Percentiles rank a stretch among this genome's conserved stretches.
phyloP scores from a whole-genome alignment of 2,329 filamentous ascomycete species.

The Cylindrodendrum hubeiense region DNA sequence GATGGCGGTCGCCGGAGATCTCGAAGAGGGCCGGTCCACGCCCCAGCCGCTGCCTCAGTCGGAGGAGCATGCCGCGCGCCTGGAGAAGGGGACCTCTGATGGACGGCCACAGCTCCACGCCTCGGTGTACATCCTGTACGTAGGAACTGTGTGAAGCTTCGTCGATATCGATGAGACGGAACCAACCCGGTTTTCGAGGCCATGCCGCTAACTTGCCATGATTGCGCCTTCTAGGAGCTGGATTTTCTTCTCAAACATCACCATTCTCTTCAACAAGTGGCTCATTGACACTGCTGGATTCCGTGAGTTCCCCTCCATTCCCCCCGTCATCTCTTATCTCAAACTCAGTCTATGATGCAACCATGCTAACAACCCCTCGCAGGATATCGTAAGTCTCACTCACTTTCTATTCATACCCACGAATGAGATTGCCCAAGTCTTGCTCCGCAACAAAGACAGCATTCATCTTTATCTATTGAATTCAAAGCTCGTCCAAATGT shows the following conservation, averaged over 20 bases:
- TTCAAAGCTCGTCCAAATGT: constrained; percentile 3
- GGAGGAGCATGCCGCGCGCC: constrained; percentile 14
- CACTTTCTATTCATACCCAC: background rate
- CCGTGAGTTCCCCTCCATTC: constrained; percentile 63
- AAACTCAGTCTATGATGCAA: background rate
- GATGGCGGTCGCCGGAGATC: constrained; percentile 20
- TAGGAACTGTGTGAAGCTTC: background rate
- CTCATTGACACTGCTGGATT: constrained; percentile 82
- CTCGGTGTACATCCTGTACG: constrained; percentile 24
- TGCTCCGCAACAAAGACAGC: background rate
- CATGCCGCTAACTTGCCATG: constrained; percentile 28
- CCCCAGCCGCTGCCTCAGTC: constrained; percentile 22
- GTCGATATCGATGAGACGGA: background rate
- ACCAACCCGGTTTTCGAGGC: background rate
- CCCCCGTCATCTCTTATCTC: background rate
- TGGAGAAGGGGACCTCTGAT: constrained; percentile 8
- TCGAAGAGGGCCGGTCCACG: constrained; percentile 21
- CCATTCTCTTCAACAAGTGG: constrained; percentile 95
- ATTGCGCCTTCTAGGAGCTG: constrained; percentile 64
- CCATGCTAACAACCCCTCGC: constrained; percentile 23
- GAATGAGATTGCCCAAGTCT: background rate
- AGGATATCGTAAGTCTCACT: constrained; percentile 50
- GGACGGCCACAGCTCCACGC: constrained; percentile 22
- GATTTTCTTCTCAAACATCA: constrained; percentile 87
- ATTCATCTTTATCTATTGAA: background rate